Base-by-base conservation (phyloP, 352 stramenopile genomes). In the Phytophthora ohioensis region DNA sequence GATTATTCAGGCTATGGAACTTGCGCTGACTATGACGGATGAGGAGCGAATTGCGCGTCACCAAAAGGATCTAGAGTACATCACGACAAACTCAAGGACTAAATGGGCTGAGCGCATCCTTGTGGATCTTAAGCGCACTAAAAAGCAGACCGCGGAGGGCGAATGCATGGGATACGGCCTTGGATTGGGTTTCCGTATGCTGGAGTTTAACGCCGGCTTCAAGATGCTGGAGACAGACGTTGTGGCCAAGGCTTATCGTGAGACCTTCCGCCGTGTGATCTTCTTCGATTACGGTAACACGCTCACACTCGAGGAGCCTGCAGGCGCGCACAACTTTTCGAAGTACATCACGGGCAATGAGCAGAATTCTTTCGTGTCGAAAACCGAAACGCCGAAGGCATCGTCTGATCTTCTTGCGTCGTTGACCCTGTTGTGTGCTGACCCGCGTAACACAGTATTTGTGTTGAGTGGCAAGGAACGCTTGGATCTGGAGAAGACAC, bases 211-310 rank as follows among this genome's bases (percentile, higher is more conserved):
- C 57, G 87, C 90, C 42, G 97, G 94, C 31, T 99, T 99, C 67
- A 96, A 94, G 66, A 88, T 97, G 32, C 85, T 99, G 5, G 93
- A 99, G 53, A 92, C 88, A 0, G 90, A 97, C 21, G 79, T 88
- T 1, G 91, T 99, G 7, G 88, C 89, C 4, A 92, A 94, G 54
- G 87, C 94, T 15, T 99, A 98, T 76, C 86, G 81, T 34, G 76
- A 82, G 43, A 91, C 82, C 41, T 92, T 90, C 62, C 82, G 89
- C 30, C 88, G 96, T 13, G 87, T 99, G 5, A 97, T 99, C 51
- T 84, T 99, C 41, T 91, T 99, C 47, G 98, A 99, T 76, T 99
- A 99, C 57, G 98, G 98, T 55, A 98, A 98, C 75, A 99, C 98
- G 7, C 88, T 99, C 43, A 92, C 98, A 11, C 85, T 90, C 39